Base-by-base conservation (phyloP, 2,329 filamentous ascomycete species). In the Bertia moriformis region DNA sequence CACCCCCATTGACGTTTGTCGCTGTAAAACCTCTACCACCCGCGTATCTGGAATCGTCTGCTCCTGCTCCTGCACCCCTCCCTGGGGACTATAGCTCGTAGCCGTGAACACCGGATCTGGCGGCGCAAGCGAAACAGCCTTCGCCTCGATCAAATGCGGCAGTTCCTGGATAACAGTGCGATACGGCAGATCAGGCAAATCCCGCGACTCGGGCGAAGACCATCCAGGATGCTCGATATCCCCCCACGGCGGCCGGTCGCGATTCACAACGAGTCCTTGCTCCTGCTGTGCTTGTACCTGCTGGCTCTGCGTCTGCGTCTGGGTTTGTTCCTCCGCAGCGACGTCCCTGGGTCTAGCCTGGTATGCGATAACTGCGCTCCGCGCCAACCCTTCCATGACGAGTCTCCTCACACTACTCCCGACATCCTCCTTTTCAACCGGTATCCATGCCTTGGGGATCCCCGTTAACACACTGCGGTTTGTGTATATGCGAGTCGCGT, bases 391-490 rank as follows among this genome's bases (percentile, higher is more conserved):
- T 46, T 71, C 68, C 38, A 68, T 63, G 36, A 80, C 68, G 52
- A 78, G 63, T 40, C 66, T 63, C 43, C 71, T 58, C 15, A 79
- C 71, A 39, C 60, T 63, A 42, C 63, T 68, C 22, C 64, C 65
- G 18, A 79, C 63, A 54, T 79, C 74, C 38, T 71, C 72, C 45
- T 72, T 67, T 48, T 78, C 72, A 37, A 78, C 60, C 0, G 75
- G 74, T 27, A 78, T 66, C 61, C 74, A 79, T 32, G 68, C 61
- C 49, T 77, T 77, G 4, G 75, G 75, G 15, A 80, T 77, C 3
- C 63, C 67, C 3, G 67, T 61, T 3, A 80, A 59, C 10, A 69
- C 64, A 40, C 59, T 71, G 18, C 73, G 63, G 47, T 78, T 78
- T 7, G 74, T 78, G 53, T 78, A 79, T 14, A 79, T 62, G 32